Base-by-base conservation (phyloP, 1,139 yeast species). In the Magnusiomyces ingens region DNA sequence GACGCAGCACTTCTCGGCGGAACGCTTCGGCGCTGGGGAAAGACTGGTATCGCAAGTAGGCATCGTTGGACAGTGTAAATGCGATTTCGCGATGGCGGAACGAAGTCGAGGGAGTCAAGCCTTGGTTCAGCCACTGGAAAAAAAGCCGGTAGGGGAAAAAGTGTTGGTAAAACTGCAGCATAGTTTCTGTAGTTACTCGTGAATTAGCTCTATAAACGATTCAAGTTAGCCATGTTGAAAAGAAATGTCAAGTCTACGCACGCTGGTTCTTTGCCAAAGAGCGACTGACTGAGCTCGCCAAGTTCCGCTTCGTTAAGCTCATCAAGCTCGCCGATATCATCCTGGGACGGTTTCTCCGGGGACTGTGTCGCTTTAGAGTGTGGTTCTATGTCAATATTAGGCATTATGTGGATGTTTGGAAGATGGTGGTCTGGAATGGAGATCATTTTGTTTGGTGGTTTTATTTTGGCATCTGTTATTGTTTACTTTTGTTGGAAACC, bases 51-150 rank as follows among this genome's bases (percentile, higher is more conserved):
- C 99, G 85, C 61, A 88, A 85, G 67, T 93, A 93, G 0, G 90
- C 93, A 44, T 64, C 73, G 41, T 86, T 81, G 60, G 86, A 76
- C 64, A 85, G 81, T 53, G 94, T 96, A 73, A 85, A 90, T 1
- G 99, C 99, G 67, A 93, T 84, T 67, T 93, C 99, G 61, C 99
- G 78, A 78, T 87, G 84, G 32, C 88, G 81, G 69, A 93, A 90
- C 66, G 66, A 76, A 60, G 61, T 70, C 50, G 76, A 73, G 15
- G 89, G 84, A 52, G 78, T 80, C 1, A 86, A 88, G 0, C 95
- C 83, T 66, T 90, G 98, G 64, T 84, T 87, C 52, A 93, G 73
- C 99, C 99, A 93, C 59, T 81, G 85, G 71, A 84, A 91, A 21
- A 91, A 74, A 46, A 81, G 76, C 57, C 84, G 77, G 71, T 86